Evolutionary conservation across 2,329 filamentous ascomycete species (phyloP).

Genomic region (Fusarium globosum): DNA sequence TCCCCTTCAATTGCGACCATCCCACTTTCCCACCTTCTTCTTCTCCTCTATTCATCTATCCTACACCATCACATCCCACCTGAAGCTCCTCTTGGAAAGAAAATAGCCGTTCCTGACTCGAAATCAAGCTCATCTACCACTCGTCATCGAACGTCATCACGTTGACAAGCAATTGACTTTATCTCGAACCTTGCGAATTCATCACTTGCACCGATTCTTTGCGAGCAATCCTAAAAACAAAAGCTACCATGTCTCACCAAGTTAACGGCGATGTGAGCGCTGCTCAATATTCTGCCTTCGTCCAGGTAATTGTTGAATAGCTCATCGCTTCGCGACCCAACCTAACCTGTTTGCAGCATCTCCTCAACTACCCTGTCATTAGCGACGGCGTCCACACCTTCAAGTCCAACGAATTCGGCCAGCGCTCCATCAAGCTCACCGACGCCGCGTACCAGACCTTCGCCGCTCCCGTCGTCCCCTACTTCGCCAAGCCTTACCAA

Average conservation of each 20-base stretch:
- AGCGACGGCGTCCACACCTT: constrained; percentile 81
- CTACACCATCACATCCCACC: constrained; percentile 12
- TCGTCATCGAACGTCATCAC: constrained; percentile 23
- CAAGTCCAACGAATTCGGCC: constrained; percentile 84
- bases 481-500: constrained; percentile 78
- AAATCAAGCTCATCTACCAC: constrained; percentile 15
- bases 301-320: constrained; percentile 51
- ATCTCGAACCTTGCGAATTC: constrained; percentile 9
- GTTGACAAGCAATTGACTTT: constrained; percentile 21
- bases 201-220: constrained; percentile 8
- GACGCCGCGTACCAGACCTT: constrained; percentile 80
- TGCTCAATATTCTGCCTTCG: constrained; percentile 60
- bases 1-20: constrained; percentile 36
- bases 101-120: constrained; percentile 15
- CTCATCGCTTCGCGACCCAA: neutral
- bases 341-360: constrained; percentile 67
- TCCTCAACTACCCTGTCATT: constrained; percentile 85
- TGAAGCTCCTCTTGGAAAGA: constrained; percentile 2
- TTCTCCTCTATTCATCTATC: constrained; percentile 4
- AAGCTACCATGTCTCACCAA: constrained; percentile 55
- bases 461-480: constrained; percentile 79
- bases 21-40: constrained; percentile 25
- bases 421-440: constrained; percentile 82
- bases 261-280: constrained; percentile 63
- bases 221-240: constrained; percentile 31